These are phyloP conservation scores for Cubamyces lactineus DNA, from an alignment of 768 basidiomycete species.

Conservation along the genomic window DNA sequence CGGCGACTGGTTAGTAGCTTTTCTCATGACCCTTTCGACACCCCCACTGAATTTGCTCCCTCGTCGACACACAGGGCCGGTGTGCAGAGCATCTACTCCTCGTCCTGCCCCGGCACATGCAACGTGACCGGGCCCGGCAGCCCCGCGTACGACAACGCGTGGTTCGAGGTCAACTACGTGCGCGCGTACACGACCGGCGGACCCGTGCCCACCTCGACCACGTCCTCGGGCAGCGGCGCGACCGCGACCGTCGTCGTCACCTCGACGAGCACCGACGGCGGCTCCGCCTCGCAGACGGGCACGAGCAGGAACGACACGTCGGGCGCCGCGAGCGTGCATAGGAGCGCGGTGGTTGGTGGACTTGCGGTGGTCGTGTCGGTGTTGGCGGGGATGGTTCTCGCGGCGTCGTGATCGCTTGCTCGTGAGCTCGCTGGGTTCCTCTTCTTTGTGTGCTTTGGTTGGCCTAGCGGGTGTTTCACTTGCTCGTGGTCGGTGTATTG, in stretches of 20 bases:
- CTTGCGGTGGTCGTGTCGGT: neutral
- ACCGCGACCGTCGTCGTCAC: constrained; percentile 5
- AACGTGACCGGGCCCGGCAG: constrained; percentile 58
- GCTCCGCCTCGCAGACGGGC: neutral
- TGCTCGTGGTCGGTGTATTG: neutral
- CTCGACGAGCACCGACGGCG: neutral
- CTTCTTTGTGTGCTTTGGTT: neutral
- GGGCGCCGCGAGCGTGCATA: neutral
- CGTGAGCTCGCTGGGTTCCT: neutral
- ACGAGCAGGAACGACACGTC: neutral
- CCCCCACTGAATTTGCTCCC: neutral
- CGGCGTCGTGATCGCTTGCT: constrained; percentile 1
- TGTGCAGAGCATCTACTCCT: constrained; percentile 42
- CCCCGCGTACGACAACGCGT: constrained; percentile 59
- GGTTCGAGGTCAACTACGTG: constrained; percentile 70
- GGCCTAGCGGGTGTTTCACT: neutral
- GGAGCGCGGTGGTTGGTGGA: neutral
- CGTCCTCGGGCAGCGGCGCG: constrained; percentile 5
- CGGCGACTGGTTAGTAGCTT: constrained; percentile 50
- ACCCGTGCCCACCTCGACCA: constrained; percentile 25
- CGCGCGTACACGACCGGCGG: constrained; percentile 54
- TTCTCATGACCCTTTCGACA: too few relatives aligned
- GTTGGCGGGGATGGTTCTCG: neutral
- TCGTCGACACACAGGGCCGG: constrained; percentile 48
- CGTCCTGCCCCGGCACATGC: constrained; percentile 31